Conservation (phyloP, 208 protist genomes). For the Wallacemonas sp. region DNA sequence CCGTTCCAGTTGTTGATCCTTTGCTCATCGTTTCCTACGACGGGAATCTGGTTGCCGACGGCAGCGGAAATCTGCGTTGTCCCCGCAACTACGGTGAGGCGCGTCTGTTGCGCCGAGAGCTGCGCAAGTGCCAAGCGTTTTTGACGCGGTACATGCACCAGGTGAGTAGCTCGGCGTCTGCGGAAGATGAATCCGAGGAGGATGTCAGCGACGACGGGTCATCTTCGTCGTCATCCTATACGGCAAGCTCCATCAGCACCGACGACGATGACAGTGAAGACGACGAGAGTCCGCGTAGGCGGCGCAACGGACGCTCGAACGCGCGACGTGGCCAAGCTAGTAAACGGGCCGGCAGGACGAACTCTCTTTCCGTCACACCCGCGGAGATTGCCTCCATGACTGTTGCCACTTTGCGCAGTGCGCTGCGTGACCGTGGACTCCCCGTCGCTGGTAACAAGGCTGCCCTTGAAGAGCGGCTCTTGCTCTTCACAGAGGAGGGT, state of each 20-base stretch:
- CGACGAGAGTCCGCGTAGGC: conserved; percentile 8
- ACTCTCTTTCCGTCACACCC: conserved; percentile 4
- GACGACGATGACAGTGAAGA: conserved; percentile 4
- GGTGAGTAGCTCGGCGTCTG: not conserved
- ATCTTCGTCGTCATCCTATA: conserved; percentile 4
- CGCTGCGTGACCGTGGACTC: conserved; percentile 33
- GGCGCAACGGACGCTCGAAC: not conserved
- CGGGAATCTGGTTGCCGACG: conserved; percentile 58
- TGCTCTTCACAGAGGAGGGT: conserved; percentile 1
- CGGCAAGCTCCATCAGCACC: not conserved
- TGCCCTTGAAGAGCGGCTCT: conserved; percentile 39
- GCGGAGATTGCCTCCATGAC: conserved; percentile 26
- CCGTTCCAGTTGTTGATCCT: conserved; percentile 13
- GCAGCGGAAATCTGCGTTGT: conserved; percentile 34
- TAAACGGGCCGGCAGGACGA: not conserved
- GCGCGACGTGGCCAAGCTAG: not conserved
- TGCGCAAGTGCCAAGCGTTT: conserved; percentile 42
- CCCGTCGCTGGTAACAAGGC: conserved; percentile 54
- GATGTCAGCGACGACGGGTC: not conserved
- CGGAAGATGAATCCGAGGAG: not conserved
- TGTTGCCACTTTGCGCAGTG: conserved; percentile 23
- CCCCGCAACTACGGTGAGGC: conserved; percentile 51
- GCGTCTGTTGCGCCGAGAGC: conserved; percentile 22
- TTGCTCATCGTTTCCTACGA: conserved; percentile 70
- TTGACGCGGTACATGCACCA: conserved; percentile 21